Conservation (phyloP, 495 filamentous ascomycete genomes). For the Penicillium taxi region DNA sequence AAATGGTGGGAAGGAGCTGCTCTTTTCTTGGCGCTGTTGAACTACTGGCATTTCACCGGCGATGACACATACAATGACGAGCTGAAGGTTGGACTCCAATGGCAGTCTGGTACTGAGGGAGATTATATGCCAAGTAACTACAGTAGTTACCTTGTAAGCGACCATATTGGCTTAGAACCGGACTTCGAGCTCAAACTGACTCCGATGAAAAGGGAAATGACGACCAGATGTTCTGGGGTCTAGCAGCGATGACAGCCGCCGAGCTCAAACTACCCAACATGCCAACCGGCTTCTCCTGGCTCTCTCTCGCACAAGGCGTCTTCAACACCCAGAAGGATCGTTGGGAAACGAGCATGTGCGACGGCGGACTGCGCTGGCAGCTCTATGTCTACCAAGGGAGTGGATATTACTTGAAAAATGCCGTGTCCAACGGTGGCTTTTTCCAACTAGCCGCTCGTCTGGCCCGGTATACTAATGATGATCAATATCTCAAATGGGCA, state of each 20-base stretch:
- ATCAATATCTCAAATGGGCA: conserved; percentile 64
- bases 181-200: no score
- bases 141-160: conserved; percentile 25
- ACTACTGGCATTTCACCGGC: conserved; percentile 67
- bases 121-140: conserved; percentile 53
- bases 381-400: conserved; percentile 59
- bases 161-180: not conserved
- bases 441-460: conserved; percentile 67
- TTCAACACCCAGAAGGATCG: conserved; percentile 53
- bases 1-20: conserved; percentile 64
- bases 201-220: conserved; percentile 44
- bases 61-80: conserved; percentile 60
- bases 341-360: conserved; percentile 57
- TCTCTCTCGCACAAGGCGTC: conserved; percentile 41
- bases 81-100: conserved; percentile 48
- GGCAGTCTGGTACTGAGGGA: conserved; percentile 48
- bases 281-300: conserved; percentile 45
- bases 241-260: conserved; percentile 59
- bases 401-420: conserved; percentile 72
- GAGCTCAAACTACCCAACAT: conserved; percentile 63
- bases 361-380: conserved; percentile 77
- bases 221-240: conserved; percentile 70
- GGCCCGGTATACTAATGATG: conserved; percentile 59
- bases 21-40: conserved; percentile 57
- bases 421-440: conserved; percentile 64